Percentiles rank a stretch among this genome's conserved stretches.
These are phyloP conservation scores for Boletus sensibilis DNA, from an alignment of 768 basidiomycete species.

Conservation along the genomic window DNA sequence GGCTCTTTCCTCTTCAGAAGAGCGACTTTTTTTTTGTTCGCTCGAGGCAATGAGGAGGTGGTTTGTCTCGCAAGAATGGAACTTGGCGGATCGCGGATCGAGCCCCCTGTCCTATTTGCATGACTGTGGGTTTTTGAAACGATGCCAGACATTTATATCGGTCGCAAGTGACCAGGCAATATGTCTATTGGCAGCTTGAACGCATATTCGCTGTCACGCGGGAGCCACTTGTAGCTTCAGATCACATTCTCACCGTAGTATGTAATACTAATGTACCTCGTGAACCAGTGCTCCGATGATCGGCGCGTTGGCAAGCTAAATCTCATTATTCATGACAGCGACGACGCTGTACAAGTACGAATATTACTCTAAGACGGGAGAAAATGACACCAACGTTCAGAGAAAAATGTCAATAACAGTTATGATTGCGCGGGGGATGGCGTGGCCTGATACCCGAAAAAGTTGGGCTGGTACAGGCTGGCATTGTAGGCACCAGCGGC, in stretches of 20 bases:
- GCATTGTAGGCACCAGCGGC: constrained; percentile 18
- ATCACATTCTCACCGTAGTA: background rate
- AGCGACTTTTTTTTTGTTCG: background rate
- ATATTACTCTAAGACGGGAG: constrained; percentile 23
- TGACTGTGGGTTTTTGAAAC: constrained; percentile 7
- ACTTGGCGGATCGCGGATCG: constrained; percentile 7
- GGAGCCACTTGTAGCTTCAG: too few species aligned
- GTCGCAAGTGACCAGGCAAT: background rate
- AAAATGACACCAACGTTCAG: constrained; percentile 1
- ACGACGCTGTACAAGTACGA: constrained; percentile 11
- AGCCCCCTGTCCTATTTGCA: background rate
- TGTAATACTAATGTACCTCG: background rate
- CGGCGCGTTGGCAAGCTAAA: background rate
- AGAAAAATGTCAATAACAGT: background rate
- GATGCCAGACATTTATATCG: constrained; percentile 17
- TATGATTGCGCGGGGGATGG: constrained; percentile 33
- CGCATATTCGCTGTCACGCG: too few species aligned
- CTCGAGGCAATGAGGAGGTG: constrained; percentile 31
- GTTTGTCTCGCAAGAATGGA: constrained; percentile 29
- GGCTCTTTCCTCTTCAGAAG: constrained; percentile 31
- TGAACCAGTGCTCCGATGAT: background rate
- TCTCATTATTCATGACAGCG: constrained; percentile 22
- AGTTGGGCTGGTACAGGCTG: constrained; percentile 29
- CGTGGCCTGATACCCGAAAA: constrained; percentile 34
- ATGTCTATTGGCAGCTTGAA: background rate